Evolutionary conservation across 1,284 basidiomycete genomes (phyloP).

Genomic region (Xanthoconium separans): DNA sequence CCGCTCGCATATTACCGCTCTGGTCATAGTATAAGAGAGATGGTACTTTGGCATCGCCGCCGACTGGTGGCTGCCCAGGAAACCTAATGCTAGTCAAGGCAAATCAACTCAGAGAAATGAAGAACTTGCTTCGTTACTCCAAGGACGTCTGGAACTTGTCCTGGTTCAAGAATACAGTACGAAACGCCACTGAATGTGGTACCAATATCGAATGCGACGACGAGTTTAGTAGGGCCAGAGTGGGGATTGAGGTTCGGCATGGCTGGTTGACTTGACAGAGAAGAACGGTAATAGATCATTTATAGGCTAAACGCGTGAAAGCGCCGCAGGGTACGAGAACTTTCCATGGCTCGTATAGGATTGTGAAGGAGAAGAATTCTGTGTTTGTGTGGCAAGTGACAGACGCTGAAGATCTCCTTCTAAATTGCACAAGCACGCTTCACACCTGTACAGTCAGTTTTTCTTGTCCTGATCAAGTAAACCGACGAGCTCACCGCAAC

Average conservation of each 20-base stretch:
- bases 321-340: neutral
- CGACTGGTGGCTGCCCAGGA: neutral
- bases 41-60: neutral
- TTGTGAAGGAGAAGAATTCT: neutral
- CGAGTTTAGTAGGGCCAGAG: neutral
- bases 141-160: neutral
- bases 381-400: neutral
- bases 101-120: neutral
- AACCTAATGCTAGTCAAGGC: neutral
- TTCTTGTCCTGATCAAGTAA: neutral
- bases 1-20: neutral
- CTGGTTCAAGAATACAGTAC: neutral
- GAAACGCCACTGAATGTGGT: neutral
- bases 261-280: neutral
- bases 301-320: neutral
- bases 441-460: no score
- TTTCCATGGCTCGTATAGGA: neutral
- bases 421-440: neutral
- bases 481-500: neutral
- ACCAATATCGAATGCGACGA: neutral
- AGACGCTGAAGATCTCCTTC: neutral
- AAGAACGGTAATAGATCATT: neutral
- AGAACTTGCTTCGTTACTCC: neutral
- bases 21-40: neutral
- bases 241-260: neutral